These are phyloP conservation scores for Talaromyces stipitatus DNA, from an alignment of 495 filamentous ascomycete genomes.

Conservation along the genomic window DNA sequence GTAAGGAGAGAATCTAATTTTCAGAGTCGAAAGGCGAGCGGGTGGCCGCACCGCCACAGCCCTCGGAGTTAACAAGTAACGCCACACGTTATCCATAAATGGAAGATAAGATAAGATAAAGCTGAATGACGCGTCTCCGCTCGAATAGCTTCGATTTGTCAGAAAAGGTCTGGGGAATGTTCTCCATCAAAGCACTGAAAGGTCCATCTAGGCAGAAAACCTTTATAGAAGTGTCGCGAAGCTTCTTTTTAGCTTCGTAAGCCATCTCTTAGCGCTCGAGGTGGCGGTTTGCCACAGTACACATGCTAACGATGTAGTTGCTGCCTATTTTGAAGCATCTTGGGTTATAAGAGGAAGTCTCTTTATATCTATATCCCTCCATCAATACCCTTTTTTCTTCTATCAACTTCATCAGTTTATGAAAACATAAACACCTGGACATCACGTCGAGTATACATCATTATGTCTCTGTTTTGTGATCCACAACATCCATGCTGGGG, in stretches of 20 bases:
- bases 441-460: neutral
- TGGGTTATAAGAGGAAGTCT: neutral
- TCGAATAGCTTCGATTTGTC: neutral
- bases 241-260: conserved; percentile 1
- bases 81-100: neutral
- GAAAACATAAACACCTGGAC: neutral
- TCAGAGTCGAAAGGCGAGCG: too few relatives aligned
- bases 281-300: neutral
- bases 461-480: neutral
- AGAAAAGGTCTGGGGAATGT: neutral
- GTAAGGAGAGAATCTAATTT: too few relatives aligned
- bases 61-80: neutral
- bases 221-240: neutral
- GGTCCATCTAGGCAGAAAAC: neutral
- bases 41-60: neutral
- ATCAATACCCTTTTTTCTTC: neutral
- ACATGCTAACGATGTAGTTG: neutral
- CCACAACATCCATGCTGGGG: neutral
- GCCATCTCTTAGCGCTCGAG: neutral
- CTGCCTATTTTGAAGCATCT: neutral
- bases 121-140: neutral
- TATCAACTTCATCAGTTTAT: neutral
- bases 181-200: neutral
- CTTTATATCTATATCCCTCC: neutral
- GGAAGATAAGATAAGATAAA: neutral